phyloP scores from a whole-genome alignment of 108 stramenopile genomes.

The Schizochytrium sp. region DNA sequence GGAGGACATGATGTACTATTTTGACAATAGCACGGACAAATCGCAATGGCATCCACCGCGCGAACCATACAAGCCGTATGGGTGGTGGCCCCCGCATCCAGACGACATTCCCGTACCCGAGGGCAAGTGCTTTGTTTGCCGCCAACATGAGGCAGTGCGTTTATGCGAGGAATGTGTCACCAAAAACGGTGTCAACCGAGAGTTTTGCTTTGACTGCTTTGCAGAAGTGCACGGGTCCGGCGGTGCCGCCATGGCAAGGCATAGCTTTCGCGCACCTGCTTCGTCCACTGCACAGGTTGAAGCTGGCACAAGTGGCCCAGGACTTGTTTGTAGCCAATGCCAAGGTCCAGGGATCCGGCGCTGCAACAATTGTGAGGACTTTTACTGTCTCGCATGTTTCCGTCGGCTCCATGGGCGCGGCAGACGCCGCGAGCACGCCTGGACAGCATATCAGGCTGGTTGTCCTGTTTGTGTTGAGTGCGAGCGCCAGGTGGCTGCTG shows the following conservation, averaged over 20 bases:
- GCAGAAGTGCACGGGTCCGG: background rate
- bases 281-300: background rate
- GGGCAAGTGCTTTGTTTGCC: background rate
- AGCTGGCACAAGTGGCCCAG: background rate
- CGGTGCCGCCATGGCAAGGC: background rate
- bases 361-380: background rate
- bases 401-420: background rate
- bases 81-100: slow-evolving; percentile 12
- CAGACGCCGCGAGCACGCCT: background rate
- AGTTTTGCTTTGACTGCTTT: slow-evolving; percentile 3
- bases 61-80: background rate
- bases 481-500: background rate
- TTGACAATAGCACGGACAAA: background rate
- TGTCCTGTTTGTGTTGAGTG: background rate
- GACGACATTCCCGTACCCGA: background rate
- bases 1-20: background rate
- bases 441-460: background rate
- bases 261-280: background rate
- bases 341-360: background rate
- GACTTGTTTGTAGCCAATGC: background rate
- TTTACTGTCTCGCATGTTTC: background rate
- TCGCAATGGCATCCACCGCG: background rate
- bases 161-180: background rate
- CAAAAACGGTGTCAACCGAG: background rate
- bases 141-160: background rate